Evolutionary conservation across 345 rosid species (phyloP), one percentile per base, ranked within the genome.

Genomic region (Noccaea caerulescens): DNA sequence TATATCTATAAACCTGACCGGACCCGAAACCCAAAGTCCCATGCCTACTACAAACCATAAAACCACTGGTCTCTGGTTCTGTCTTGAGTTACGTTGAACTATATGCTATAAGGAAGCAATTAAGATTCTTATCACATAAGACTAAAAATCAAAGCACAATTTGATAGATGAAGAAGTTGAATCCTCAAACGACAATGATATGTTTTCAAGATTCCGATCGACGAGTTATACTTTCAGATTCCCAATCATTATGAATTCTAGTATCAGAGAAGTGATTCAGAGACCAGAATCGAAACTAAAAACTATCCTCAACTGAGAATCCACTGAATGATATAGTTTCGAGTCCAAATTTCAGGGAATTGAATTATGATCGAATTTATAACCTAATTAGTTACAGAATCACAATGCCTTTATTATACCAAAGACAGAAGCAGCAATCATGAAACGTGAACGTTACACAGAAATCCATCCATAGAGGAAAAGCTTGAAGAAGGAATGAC

Each of bases 81-180:
- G 3, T 54, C 10, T 37, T n/a, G 56, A 57, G 41, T 20, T 55
- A 14, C 53, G 41, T 32, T 3, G 12, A 56, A 55, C 34, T 34
- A 68, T 57, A 57, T 34, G 30, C 2, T 46, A 13, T 20, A 9
- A 25, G 6, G 4, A 25, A 37, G 27, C 1, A 13, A 32, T 45
- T 37, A 59, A 36, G 62, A 57, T 18, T 60, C 12, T 60, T 42
- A 60, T 25, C 45, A 10, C 41, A 43, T n/a, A 44, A 1, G 1
- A 20, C 23, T 20, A 20, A 20, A 20, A 20, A 20, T 20, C 23
- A 20, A 20, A 20, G 7, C 9, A 7, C 12, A 47, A 46, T 36
- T 38, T 7, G 4, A 58, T 25, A n/a, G 63, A 56, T 68, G 64
- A 34, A 47, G 47, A 69, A 44, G 66, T 16, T 39, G 52, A 69